Conservation (phyloP, 495 filamentous ascomycete genomes). For the Terfezia boudieri region DNA sequence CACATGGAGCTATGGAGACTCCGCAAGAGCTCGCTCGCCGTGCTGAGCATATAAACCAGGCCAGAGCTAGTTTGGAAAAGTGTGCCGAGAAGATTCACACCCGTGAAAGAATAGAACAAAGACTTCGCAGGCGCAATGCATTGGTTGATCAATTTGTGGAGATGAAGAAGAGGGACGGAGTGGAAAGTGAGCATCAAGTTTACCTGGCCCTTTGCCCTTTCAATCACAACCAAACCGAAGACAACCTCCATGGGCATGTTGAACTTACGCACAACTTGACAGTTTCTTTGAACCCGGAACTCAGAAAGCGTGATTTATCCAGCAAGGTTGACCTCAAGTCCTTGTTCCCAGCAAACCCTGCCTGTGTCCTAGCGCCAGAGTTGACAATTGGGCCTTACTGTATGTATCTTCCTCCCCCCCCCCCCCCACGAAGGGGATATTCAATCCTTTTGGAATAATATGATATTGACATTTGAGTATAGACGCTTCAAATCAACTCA, state of each 20-base stretch:
- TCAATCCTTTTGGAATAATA: background rate
- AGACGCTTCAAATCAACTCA: constrained; percentile 17
- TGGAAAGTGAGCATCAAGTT: background rate
- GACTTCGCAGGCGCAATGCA: background rate
- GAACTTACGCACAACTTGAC: background rate
- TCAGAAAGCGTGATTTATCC: background rate
- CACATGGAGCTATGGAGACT: background rate
- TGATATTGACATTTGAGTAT: background rate
- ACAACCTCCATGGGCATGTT: background rate
- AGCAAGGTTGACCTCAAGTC: background rate
- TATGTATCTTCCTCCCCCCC: constrained; percentile 3
- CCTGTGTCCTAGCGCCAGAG: constrained; percentile 23
- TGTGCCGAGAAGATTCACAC: background rate
- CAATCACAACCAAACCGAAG: no score
- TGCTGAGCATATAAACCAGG: background rate
- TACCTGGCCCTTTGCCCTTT: background rate
- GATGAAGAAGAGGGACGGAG: background rate
- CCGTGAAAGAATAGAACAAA: background rate
- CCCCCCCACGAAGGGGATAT: background rate
- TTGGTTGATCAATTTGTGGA: background rate
- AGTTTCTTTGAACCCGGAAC: background rate
- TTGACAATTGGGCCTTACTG: constrained; percentile 25
- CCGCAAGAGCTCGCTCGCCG: background rate
- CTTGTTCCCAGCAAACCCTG: background rate
- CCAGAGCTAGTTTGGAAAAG: background rate